phyloP scores from a whole-genome alignment of 805 yeast species.

The Kregervanrija pseudodelftensis region DNA sequence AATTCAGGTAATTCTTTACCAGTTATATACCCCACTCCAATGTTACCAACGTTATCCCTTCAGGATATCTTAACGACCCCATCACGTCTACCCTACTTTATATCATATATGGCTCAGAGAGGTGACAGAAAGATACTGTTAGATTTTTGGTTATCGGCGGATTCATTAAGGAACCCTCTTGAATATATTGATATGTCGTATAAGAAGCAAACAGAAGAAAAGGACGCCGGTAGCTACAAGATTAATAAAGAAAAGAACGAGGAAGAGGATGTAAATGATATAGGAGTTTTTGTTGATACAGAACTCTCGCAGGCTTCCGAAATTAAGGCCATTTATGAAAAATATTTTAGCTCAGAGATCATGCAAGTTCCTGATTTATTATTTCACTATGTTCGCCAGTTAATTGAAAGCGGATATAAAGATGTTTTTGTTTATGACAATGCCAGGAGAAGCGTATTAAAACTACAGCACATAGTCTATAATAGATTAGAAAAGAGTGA shows the following conservation, averaged over 20 bases:
- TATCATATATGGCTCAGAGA: slow-evolving; percentile 49
- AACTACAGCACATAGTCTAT: slow-evolving; percentile 48
- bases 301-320: slow-evolving; percentile 43
- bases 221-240: background rate
- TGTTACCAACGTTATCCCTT: slow-evolving; percentile 1
- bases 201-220: background rate
- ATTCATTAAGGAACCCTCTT: slow-evolving; percentile 65
- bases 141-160: slow-evolving; percentile 62
- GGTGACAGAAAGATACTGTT: slow-evolving; percentile 36
- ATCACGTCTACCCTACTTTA: slow-evolving; percentile 34
- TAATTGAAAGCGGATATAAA: slow-evolving; percentile 23
- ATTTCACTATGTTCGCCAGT: slow-evolving; percentile 31
- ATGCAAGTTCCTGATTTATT: slow-evolving; percentile 24
- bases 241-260: slow-evolving; percentile 18
- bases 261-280: slow-evolving; percentile 17
- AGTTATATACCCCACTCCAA: background rate
- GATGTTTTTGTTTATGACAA: slow-evolving; percentile 32
- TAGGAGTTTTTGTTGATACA: slow-evolving; percentile 10
- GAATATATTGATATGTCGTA: slow-evolving; percentile 27
- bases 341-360: slow-evolving; percentile 31
- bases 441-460: slow-evolving; percentile 56
- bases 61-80: slow-evolving; percentile 5
- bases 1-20: background rate
- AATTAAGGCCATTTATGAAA: slow-evolving; percentile 39
- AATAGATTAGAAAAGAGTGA: slow-evolving; percentile 44